phyloP scores from a whole-genome alignment of 192 early-diverging fungal genomes.

The Entomortierella beljakovae region DNA sequence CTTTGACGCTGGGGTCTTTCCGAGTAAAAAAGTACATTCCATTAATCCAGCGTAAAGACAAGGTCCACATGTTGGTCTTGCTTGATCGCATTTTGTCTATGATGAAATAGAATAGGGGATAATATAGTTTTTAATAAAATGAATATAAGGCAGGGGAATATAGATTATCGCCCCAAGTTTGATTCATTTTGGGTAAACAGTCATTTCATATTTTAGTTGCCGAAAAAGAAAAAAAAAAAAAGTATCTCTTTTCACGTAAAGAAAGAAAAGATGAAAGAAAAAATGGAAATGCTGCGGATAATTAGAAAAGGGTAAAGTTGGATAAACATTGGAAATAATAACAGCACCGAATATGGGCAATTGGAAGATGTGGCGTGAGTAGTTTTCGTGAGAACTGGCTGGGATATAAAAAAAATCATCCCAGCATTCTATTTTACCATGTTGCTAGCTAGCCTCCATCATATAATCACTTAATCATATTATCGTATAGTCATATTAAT shows the following conservation, averaged over 20 bases:
- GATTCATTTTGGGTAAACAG: too few species aligned
- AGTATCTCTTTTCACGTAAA: neutral
- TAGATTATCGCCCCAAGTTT: too few species aligned
- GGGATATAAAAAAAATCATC: too few species aligned
- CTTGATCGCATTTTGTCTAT: slow-evolving; percentile 54
- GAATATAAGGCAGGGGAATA: too few species aligned
- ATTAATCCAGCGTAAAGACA: slow-evolving; percentile 53
- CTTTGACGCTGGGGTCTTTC: slow-evolving; percentile 48
- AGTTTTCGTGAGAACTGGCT: too few species aligned
- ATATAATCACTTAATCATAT: too few species aligned
- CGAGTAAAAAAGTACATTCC: slow-evolving; percentile 50
- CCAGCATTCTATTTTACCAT: too few species aligned
- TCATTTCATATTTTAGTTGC: too few species aligned
- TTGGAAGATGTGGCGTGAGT: neutral
- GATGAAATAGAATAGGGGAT: neutral
- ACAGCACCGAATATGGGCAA: neutral
- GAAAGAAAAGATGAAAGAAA: too few species aligned
- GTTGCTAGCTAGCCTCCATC: too few species aligned
- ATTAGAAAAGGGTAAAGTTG: neutral
- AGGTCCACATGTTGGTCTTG: slow-evolving; percentile 48
- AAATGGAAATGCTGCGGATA: neutral
- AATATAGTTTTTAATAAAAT: too few species aligned
- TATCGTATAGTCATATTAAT: too few species aligned
- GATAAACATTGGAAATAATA: neutral
- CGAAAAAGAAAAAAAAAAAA: slow-evolving; percentile 3